A percentile compares a stretch with the other conserved stretches of the same genome.
Conservation (phyloP, 345 rosid genomes). For the Ailanthus altissimus region DNA sequence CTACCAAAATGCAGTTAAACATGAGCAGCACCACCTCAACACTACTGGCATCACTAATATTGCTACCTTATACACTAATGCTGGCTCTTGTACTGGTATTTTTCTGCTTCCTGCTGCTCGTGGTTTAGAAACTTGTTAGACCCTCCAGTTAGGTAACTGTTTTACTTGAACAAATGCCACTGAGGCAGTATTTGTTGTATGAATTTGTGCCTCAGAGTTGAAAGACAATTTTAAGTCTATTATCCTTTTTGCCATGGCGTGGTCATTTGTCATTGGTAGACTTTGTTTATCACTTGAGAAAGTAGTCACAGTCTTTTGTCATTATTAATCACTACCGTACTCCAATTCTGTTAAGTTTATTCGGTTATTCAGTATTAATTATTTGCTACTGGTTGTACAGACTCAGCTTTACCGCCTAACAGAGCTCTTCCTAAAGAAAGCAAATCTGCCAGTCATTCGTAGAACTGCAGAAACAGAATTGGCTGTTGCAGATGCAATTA, state of each 20-base stretch:
- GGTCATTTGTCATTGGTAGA: conserved; percentile 8
- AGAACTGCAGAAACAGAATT: conserved; percentile 90
- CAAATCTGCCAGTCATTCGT: conserved; percentile 60
- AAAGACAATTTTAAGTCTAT: neutral
- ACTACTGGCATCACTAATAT: too few species aligned
- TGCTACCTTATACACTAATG: neutral
- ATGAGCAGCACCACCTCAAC: neutral
- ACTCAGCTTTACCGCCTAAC: conserved; percentile 81
- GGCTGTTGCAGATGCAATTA: conserved; percentile 97
- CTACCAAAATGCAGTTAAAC: neutral
- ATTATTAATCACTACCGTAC: neutral
- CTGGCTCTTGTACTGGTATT: neutral
- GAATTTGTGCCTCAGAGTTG: neutral
- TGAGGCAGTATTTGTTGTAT: neutral
- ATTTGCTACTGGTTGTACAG: conserved; percentile 45
- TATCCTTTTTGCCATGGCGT: neutral
- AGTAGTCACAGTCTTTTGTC: neutral
- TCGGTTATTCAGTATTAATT: conserved; percentile 3
- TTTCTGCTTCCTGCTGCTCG: neutral
- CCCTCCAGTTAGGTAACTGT: neutral
- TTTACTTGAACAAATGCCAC: neutral
- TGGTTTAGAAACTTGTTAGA: neutral
- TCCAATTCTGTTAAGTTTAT: neutral
- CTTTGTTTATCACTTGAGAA: neutral
- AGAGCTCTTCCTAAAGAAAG: conserved; percentile 75